Conservation (phyloP, 192 early-diverging fungal genomes). For the Entophlyctis helioformis region DNA sequence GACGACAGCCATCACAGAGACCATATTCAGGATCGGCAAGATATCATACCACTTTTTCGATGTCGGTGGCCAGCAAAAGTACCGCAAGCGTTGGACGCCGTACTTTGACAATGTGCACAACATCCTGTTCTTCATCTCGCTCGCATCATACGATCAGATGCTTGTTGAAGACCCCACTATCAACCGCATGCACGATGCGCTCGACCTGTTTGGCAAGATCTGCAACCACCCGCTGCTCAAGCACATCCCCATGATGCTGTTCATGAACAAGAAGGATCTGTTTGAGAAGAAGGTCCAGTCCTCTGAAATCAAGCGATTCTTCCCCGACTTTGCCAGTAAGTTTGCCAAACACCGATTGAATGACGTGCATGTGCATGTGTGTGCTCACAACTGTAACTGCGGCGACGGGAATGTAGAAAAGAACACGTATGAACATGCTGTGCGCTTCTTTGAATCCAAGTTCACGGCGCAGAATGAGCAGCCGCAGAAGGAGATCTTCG, state of each 20-base stretch:
- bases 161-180: slow-evolving; percentile 26
- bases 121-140: slow-evolving; percentile 27
- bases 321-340: slow-evolving; percentile 31
- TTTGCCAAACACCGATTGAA: too few relatives aligned
- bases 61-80: too few relatives aligned
- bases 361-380: too few relatives aligned
- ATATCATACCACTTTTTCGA: too few relatives aligned
- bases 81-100: too few relatives aligned
- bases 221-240: slow-evolving; percentile 36
- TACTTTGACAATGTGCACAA: too few relatives aligned
- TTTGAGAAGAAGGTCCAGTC: slow-evolving; percentile 29
- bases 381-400: too few relatives aligned
- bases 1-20: slow-evolving; percentile 26
- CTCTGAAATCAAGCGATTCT: slow-evolving; percentile 22
- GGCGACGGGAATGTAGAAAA: too few relatives aligned
- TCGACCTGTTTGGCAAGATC: slow-evolving; percentile 35
- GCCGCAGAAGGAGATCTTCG: too few relatives aligned
- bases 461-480: too few relatives aligned
- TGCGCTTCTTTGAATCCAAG: too few relatives aligned
- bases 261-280: slow-evolving; percentile 46
- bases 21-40: slow-evolving; percentile 25
- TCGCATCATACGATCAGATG: slow-evolving; percentile 28
- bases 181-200: slow-evolving; percentile 37
- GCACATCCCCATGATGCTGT: slow-evolving; percentile 38
- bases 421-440: too few relatives aligned